Evolutionary conservation across 2,329 filamentous ascomycete species (phyloP).

Genomic region (Botrytis pseudocinerea): DNA sequence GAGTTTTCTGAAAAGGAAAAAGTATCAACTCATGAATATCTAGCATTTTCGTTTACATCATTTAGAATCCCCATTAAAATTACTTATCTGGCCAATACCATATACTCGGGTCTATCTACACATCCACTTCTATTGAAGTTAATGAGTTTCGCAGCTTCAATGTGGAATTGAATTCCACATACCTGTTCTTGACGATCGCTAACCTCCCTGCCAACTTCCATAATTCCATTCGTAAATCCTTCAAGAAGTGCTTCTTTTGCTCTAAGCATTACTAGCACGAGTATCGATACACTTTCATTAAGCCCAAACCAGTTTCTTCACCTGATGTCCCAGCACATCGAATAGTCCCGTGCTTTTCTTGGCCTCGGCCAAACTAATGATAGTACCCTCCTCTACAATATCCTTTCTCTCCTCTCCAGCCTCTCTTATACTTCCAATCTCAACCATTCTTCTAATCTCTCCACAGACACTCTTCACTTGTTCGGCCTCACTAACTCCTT

Average conservation of each 20-base stretch:
- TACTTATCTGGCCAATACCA: not conserved
- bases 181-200: not conserved
- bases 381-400: constrained; percentile 62
- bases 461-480: constrained; percentile 31
- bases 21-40: not conserved
- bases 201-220: not conserved
- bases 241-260: not conserved
- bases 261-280: not conserved
- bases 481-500: constrained; percentile 38
- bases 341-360: constrained; percentile 82
- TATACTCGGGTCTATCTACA: constrained; percentile 8
- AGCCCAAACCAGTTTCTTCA: constrained; percentile 93
- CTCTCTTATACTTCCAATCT: constrained; percentile 47
- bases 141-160: not conserved
- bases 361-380: constrained; percentile 82
- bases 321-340: constrained; percentile 82
- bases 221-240: not conserved
- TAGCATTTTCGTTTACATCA: not conserved
- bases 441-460: constrained; percentile 51
- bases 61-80: not conserved
- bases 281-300: constrained; percentile 23
- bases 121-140: not conserved
- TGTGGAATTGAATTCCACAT: not conserved
- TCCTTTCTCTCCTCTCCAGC: constrained; percentile 43
- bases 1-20: not conserved